phyloP scores from a whole-genome alignment of 192 early-diverging fungal genomes.

The Chytriomyces sp. region DNA sequence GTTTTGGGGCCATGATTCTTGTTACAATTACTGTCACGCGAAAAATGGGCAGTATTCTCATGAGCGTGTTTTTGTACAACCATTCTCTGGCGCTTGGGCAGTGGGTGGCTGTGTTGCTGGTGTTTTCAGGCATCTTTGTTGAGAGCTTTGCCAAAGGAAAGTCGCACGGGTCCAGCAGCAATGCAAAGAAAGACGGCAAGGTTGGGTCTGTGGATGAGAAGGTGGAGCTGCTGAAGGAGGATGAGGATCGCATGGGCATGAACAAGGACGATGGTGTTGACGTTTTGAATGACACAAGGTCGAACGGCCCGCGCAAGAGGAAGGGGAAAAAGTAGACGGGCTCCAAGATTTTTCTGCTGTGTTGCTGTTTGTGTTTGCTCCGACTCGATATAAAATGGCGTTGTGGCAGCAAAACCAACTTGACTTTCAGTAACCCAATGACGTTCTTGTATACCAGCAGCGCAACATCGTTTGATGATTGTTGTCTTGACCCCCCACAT shows the following conservation, averaged over 20 bases:
- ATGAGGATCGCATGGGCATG: constrained; percentile 7
- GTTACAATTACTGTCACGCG: constrained; percentile 96
- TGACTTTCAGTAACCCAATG: too few species aligned
- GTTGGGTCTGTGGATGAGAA: not conserved
- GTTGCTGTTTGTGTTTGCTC: too few species aligned
- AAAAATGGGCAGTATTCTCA: constrained; percentile 93
- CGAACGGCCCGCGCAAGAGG: not conserved
- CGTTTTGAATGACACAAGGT: constrained; percentile 4
- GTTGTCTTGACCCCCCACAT: too few species aligned
- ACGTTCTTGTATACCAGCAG: too few species aligned
- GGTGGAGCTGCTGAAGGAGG: not conserved
- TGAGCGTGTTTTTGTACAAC: constrained; percentile 88
- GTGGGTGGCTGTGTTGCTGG: constrained; percentile 83
- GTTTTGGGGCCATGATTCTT: constrained; percentile 85
- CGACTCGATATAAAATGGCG: too few species aligned
- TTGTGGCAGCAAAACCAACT: too few species aligned
- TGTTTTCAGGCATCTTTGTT: constrained; percentile 75
- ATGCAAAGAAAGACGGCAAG: not conserved
- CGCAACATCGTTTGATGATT: too few species aligned
- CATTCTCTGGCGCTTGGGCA: constrained; percentile 79
- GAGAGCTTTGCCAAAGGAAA: constrained; percentile 45
- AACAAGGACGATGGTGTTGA: constrained; percentile 22
- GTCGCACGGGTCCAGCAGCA: not conserved
- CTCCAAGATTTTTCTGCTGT: too few species aligned
- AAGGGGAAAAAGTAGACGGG: not conserved